Conservation (phyloP, 768 basidiomycete genomes). For the Termitomyces titanicus region DNA sequence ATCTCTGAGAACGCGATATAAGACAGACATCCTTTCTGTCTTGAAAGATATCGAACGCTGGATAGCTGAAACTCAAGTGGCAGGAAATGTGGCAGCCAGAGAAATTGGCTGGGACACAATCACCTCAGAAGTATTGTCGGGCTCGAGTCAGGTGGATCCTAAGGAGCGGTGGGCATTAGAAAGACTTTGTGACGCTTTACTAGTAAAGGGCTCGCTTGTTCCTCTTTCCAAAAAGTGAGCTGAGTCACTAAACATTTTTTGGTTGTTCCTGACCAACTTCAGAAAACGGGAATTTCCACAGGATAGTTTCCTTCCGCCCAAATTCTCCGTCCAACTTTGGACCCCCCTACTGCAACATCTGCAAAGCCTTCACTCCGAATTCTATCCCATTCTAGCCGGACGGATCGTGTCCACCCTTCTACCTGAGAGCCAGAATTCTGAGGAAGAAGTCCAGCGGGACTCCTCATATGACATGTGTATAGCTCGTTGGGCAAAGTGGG, state of each 20-base stretch:
- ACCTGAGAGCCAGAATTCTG: slow-evolving; percentile 6
- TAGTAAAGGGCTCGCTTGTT: slow-evolving; percentile 72
- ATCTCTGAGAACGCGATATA: slow-evolving; percentile 49
- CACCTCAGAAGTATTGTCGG: slow-evolving; percentile 18
- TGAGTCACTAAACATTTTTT: background rate
- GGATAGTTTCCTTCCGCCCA: slow-evolving; percentile 46
- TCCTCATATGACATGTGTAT: slow-evolving; percentile 53
- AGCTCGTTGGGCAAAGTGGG: slow-evolving; percentile 71
- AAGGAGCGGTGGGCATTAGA: slow-evolving; percentile 71
- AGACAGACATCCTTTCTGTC: slow-evolving; percentile 43
- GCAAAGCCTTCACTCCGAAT: slow-evolving; percentile 48
- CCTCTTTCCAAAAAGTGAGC: slow-evolving; percentile 81
- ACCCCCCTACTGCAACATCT: slow-evolving; percentile 58
- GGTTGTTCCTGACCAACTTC: slow-evolving; percentile 26
- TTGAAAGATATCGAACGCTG: slow-evolving; percentile 72
- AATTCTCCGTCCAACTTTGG: slow-evolving; percentile 61
- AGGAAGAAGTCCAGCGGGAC: slow-evolving; percentile 26
- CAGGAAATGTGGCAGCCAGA: slow-evolving; percentile 47
- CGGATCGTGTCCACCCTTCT: slow-evolving; percentile 39
- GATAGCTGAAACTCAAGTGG: slow-evolving; percentile 70
- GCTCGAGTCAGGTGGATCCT: slow-evolving; percentile 37
- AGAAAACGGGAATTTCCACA: slow-evolving; percentile 54
- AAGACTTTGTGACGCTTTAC: slow-evolving; percentile 57
- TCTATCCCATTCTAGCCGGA: slow-evolving; percentile 45
- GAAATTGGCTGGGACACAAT: slow-evolving; percentile 44